Evolutionary conservation across 2,329 filamentous ascomycete species (phyloP).

Genomic region (Diaporthe ilicicola): DNA sequence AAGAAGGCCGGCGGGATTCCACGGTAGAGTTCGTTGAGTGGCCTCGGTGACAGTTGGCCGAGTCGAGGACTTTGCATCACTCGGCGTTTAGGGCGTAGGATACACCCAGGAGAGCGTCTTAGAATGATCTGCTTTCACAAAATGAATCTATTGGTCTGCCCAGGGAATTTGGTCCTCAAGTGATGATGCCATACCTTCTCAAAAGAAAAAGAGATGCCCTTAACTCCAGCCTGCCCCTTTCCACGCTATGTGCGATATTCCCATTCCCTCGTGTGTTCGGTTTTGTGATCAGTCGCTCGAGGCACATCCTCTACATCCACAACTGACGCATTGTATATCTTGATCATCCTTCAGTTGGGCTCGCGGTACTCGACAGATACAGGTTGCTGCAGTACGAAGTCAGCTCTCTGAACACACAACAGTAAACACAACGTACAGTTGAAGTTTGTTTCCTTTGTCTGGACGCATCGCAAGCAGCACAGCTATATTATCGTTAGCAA

Average conservation of each 20-base stretch:
- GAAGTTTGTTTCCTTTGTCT: slow-evolving; percentile 99
- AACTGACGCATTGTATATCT: slow-evolving; percentile 92
- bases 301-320: slow-evolving; percentile 90
- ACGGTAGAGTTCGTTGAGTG: slow-evolving; percentile 42
- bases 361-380: slow-evolving; percentile 93
- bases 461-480: slow-evolving; percentile 94
- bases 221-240: slow-evolving; percentile 28
- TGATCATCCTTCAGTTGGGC: slow-evolving; percentile 90
- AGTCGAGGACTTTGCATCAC: background rate
- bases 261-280: background rate
- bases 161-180: slow-evolving; percentile 14
- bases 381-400: slow-evolving; percentile 74
- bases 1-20: slow-evolving; percentile 63
- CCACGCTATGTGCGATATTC: background rate
- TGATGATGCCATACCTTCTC: slow-evolving; percentile 27
- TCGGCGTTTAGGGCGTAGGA: slow-evolving; percentile 15
- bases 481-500: slow-evolving; percentile 63
- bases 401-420: background rate
- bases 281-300: slow-evolving; percentile 74
- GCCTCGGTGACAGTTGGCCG: background rate
- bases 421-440: background rate
- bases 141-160: slow-evolving; percentile 31
- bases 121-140: slow-evolving; percentile 26
- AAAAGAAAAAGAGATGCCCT: slow-evolving; percentile 3
- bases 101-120: slow-evolving; percentile 24